Conservation (phyloP, 805 yeast genomes). For the Yamadazyma takamatsuzukensis region DNA sequence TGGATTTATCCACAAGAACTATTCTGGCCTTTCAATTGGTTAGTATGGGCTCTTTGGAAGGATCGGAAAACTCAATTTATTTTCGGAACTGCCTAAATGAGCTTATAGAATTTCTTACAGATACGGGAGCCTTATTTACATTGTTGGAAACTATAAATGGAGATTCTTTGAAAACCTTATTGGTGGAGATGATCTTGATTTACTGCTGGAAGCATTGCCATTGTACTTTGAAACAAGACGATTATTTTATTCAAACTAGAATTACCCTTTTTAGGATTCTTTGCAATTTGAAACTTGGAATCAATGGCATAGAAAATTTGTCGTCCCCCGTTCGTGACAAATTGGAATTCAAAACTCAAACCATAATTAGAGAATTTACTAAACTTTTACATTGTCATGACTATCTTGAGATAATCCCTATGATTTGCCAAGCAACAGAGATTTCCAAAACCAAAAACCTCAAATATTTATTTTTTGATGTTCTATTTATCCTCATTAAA, state of each 20-base stretch:
- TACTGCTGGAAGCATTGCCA: conserved; percentile 33
- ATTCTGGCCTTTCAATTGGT: conserved; percentile 11
- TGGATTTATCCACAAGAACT: conserved; percentile 7
- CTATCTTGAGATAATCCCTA: conserved; percentile 26
- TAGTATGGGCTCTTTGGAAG: conserved; percentile 28
- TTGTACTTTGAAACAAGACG: not conserved
- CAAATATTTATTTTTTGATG: conserved; percentile 24
- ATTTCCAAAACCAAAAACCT: conserved; percentile 13
- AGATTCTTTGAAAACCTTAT: conserved; percentile 20
- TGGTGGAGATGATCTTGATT: conserved; percentile 40
- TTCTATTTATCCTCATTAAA: conserved; percentile 17
- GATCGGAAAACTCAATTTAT: conserved; percentile 12
- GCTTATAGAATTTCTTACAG: conserved; percentile 38
- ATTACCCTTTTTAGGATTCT: conserved; percentile 28
- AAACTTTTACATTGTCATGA: conserved; percentile 24
- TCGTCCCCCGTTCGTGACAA: conserved; percentile 1
- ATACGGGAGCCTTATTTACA: conserved; percentile 31
- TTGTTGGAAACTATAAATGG: conserved; percentile 18
- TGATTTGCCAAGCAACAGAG: conserved; percentile 32
- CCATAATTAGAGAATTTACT: conserved; percentile 12
- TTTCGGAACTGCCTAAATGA: conserved; percentile 36
- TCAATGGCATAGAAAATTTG: conserved; percentile 7
- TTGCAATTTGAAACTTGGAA: conserved; percentile 31
- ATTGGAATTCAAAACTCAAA: conserved; percentile 13
- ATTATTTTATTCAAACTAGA: conserved; percentile 23